phyloP scores from a whole-genome alignment of 495 filamentous ascomycete species.

The Barbatosphaeria neglecta region DNA sequence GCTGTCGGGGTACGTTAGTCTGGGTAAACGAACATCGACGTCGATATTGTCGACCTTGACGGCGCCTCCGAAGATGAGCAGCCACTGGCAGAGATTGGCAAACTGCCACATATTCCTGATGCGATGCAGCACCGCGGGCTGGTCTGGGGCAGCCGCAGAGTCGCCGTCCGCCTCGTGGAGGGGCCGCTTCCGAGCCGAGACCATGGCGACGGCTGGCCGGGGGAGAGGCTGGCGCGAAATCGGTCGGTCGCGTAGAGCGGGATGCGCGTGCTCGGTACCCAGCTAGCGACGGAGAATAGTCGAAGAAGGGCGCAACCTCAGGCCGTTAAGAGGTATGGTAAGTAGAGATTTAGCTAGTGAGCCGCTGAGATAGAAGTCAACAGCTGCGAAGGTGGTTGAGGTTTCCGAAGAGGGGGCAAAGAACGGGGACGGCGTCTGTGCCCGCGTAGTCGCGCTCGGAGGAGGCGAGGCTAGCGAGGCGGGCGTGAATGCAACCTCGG shows the following conservation, averaged over 20 bases:
- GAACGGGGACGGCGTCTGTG: no score
- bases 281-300: background rate
- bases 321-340: no score
- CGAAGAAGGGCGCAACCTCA: no score
- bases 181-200: constrained; percentile 54
- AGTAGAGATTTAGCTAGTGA: no score
- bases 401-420: no score
- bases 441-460: no score
- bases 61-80: constrained; percentile 74
- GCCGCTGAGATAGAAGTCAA: no score
- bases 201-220: constrained; percentile 25
- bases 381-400: no score
- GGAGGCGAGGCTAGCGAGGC: no score
- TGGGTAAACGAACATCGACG: constrained; percentile 60
- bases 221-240: background rate
- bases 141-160: constrained; percentile 10
- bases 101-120: constrained; percentile 92
- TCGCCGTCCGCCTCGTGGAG: constrained; percentile 50
- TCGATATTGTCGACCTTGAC: constrained; percentile 80
- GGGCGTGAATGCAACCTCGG: no score
- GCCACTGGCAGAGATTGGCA: constrained; percentile 86
- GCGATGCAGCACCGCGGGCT: constrained; percentile 45
- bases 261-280: background rate
- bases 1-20: background rate
- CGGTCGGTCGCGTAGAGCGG: background rate